phyloP scores from a whole-genome alignment of 306 rosid genomes.

The Corylus avellana region DNA sequence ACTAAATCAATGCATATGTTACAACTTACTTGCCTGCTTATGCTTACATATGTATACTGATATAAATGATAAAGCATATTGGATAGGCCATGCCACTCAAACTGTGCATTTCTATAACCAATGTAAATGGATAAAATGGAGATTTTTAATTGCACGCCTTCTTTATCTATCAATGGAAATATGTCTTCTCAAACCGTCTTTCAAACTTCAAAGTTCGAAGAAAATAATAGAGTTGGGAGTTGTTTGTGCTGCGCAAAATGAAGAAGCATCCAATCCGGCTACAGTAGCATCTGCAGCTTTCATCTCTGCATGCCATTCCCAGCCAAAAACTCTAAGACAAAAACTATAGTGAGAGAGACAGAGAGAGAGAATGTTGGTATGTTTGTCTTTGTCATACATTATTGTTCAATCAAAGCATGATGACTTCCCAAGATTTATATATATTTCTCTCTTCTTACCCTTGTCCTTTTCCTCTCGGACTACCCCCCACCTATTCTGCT shows the following conservation, averaged over 20 bases:
- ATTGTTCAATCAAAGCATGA: slow-evolving; percentile 62
- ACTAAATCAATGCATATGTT: not conserved
- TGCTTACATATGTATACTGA: no score
- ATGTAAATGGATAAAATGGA: slow-evolving; percentile 38
- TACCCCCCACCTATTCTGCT: slow-evolving; percentile 47
- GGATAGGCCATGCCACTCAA: not conserved
- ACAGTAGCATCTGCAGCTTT: slow-evolving; percentile 72
- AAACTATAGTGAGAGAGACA: slow-evolving; percentile 39
- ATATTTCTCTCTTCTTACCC: slow-evolving; percentile 38
- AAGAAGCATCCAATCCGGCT: slow-evolving; percentile 55
- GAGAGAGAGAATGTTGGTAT: slow-evolving; percentile 63
- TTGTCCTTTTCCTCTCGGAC: slow-evolving; percentile 48
- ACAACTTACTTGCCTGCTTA: no score
- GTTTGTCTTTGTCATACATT: slow-evolving; percentile 70
- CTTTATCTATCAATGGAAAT: slow-evolving; percentile 22
- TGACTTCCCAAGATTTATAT: slow-evolving; percentile 40
- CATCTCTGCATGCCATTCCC: slow-evolving; percentile 68
- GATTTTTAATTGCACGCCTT: slow-evolving; percentile 39
- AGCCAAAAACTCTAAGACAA: slow-evolving; percentile 72
- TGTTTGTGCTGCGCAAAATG: slow-evolving; percentile 32
- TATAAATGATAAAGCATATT: no score
- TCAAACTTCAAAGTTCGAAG: slow-evolving; percentile 33
- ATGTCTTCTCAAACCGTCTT: slow-evolving; percentile 33
- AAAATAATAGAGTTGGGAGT: slow-evolving; percentile 30
- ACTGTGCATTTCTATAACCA: not conserved